Base-by-base conservation (phyloP, 2,329 filamentous ascomycete genomes). In the Colletotrichum echinochloae region DNA sequence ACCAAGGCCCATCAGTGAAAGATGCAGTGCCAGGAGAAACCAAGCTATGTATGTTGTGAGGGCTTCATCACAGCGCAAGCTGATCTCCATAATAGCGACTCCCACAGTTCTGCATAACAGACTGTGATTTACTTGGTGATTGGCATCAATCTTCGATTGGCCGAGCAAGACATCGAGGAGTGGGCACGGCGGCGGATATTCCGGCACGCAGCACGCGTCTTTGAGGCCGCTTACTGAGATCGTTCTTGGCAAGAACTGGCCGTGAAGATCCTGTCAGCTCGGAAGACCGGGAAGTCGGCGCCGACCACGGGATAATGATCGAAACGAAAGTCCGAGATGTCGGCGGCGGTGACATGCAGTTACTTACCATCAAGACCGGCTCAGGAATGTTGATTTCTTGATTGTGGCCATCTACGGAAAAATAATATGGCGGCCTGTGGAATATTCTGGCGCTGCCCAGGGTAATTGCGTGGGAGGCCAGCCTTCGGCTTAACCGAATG, bases 241-340 rank as follows among this genome's bases (percentile, higher is more conserved):
- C 57, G 14, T 6, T 64, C 46, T 55, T 60, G 51, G 56, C 63
- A 51, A 52, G 56, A 44, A 60, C 48, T 46, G 57, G 60, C 60
- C 55, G 64, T 64, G 16, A 60, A 46, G 44, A 70, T 39, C 41
- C 59, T 68, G 28, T 28, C 64, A 63, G 56, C 57, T 71, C 68
- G 59, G 67, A 44, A 28, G 57, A 62, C 46, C 57, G 46, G 56
- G 44, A 26, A 46, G 57, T 51, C 67, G 64, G 57, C 67, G 46
- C 64, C 64, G 57, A 67, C 67, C 18, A 48, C 56, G 49, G 48
- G 28, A 59, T 44, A 26, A 52, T 20, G 20, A 16, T 67, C 49
- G 63, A 44, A 57, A 57, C 67, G 67, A 62, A 70, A 70, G 63
- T 62, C 67, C 67, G 64, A 69, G 65, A 39, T 28, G 52, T 69